phyloP scores from a whole-genome alignment of 2,329 filamentous ascomycete species.

The Hawksworthiomyces lignivorus region DNA sequence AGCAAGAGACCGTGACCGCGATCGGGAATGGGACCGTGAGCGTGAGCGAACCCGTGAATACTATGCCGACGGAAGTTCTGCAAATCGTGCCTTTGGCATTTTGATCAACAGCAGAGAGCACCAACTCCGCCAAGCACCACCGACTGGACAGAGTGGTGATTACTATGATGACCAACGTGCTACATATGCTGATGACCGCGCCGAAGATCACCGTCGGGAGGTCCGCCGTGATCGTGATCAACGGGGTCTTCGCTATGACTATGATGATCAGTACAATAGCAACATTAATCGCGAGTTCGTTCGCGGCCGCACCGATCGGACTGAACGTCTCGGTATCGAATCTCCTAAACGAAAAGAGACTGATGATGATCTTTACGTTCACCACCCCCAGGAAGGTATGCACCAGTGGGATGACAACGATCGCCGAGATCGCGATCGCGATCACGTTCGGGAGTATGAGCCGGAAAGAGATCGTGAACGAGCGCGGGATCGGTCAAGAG shows the following conservation, averaged over 20 bases:
- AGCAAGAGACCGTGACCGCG: slow-evolving; percentile 18
- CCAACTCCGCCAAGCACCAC: slow-evolving; percentile 5
- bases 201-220: background rate
- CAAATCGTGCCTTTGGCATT: slow-evolving; percentile 13
- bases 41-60: slow-evolving; percentile 11
- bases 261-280: background rate
- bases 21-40: slow-evolving; percentile 10
- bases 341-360: slow-evolving; percentile 5
- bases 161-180: slow-evolving; percentile 7
- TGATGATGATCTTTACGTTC: slow-evolving; percentile 13
- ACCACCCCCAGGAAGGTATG: slow-evolving; percentile 10
- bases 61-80: slow-evolving; percentile 13
- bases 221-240: background rate
- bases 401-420: slow-evolving; percentile 10
- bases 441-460: slow-evolving; percentile 10
- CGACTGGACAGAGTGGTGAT: background rate
- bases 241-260: background rate
- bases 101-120: slow-evolving; percentile 14
- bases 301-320: slow-evolving; percentile 1
- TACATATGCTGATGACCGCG: slow-evolving; percentile 6
- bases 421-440: background rate
- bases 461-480: slow-evolving; percentile 14
- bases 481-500: slow-evolving; percentile 15
- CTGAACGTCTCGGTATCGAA: slow-evolving; percentile 9
- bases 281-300: slow-evolving; percentile 3